Conservation (phyloP, 306 rosid species). For the Betula pendula region DNA sequence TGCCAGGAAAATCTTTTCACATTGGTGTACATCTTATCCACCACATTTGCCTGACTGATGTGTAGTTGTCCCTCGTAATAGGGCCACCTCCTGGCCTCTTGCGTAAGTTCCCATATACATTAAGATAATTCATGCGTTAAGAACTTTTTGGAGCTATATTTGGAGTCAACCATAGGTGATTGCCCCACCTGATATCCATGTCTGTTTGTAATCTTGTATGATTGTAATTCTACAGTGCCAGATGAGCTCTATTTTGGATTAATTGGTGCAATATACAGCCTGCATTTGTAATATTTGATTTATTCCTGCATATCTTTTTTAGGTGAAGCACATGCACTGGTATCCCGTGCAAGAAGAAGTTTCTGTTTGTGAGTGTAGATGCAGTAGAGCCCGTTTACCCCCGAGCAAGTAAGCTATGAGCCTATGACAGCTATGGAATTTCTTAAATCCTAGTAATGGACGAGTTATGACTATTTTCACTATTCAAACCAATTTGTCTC, state of each 20-base stretch:
- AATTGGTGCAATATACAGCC: not conserved
- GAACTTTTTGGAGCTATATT: not conserved
- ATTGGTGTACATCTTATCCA: not conserved
- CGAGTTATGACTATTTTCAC: not conserved
- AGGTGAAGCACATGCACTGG: slow-evolving; percentile 99
- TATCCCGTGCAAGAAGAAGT: slow-evolving; percentile 62
- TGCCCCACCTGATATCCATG: not conserved
- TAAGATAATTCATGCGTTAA: not conserved
- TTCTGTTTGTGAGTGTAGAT: slow-evolving; percentile 90
- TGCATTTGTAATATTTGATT: not conserved
- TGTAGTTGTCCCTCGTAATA: not conserved
- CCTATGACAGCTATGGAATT: slow-evolving; percentile 23
- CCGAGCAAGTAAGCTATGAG: slow-evolving; percentile 86
- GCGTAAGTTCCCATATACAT: not conserved
- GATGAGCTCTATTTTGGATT: not conserved
- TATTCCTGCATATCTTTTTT: slow-evolving; percentile 23
- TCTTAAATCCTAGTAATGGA: slow-evolving; percentile 24
- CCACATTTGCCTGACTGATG: not conserved
- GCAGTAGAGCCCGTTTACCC: slow-evolving; percentile 87
- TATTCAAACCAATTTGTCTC: slow-evolving; percentile 10
- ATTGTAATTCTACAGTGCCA: not conserved
- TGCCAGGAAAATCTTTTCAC: not conserved
- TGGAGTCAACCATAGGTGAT: not conserved
- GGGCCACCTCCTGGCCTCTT: not conserved
- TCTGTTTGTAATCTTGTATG: slow-evolving; percentile 2